Evolutionary conservation across 2,329 filamentous ascomycete species (phyloP).

Genomic region (Penicillium decumbens): DNA sequence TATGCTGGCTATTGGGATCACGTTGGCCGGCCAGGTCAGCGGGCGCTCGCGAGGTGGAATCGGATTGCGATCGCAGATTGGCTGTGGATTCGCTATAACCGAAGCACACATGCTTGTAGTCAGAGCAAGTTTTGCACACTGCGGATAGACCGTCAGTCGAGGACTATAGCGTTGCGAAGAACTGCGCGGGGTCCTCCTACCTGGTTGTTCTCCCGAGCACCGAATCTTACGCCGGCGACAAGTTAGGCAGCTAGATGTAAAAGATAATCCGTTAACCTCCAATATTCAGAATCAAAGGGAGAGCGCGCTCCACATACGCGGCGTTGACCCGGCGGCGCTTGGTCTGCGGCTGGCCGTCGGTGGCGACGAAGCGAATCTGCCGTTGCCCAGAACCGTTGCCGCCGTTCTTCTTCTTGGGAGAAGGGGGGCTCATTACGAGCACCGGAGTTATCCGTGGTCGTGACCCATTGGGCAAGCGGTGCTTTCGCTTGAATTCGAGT

Average conservation of each 20-base stretch:
- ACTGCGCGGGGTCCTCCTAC: slow-evolving; percentile 21
- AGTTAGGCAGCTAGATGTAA: slow-evolving; percentile 57
- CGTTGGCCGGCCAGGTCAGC: slow-evolving; percentile 16
- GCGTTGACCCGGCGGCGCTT: slow-evolving; percentile 75
- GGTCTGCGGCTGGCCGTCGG: slow-evolving; percentile 72
- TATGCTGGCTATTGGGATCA: slow-evolving; percentile 15
- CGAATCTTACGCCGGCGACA: slow-evolving; percentile 72
- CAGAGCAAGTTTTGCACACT: slow-evolving; percentile 66
- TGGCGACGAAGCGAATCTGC: slow-evolving; percentile 73
- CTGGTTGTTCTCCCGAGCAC: slow-evolving; percentile 67
- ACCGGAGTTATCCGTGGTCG: slow-evolving; percentile 30
- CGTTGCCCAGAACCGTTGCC: slow-evolving; percentile 31
- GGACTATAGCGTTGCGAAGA: background rate
- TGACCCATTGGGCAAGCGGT: slow-evolving; percentile 31
- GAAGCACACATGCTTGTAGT: slow-evolving; percentile 64
- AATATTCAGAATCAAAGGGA: background rate
- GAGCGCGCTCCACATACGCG: slow-evolving; percentile 52
- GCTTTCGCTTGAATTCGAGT: background rate
- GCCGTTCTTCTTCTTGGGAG: slow-evolving; percentile 35
- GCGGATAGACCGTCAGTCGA: slow-evolving; percentile 3
- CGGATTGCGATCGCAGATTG: slow-evolving; percentile 32
- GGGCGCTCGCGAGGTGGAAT: slow-evolving; percentile 25
- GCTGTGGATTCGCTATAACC: slow-evolving; percentile 56
- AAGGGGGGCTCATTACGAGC: slow-evolving; percentile 41
- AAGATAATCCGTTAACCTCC: slow-evolving; percentile 10